These are phyloP conservation scores for Poa pratensis DNA, from an alignment of 176 grass and related monocot species.

Conservation along the genomic window DNA sequence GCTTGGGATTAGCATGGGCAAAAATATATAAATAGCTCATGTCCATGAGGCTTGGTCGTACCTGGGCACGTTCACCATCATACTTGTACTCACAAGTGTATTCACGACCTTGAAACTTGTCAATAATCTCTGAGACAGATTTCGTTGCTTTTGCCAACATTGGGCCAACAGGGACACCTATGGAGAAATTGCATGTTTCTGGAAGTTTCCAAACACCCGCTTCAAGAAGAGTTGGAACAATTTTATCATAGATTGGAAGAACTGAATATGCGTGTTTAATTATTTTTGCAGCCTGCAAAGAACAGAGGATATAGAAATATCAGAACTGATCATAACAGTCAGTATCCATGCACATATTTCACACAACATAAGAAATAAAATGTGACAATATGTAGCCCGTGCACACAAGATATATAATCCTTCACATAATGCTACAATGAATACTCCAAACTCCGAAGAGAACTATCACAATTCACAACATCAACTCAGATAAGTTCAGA, in stretches of 20 bases:
- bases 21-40: conserved; percentile 35
- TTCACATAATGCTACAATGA: conserved; percentile 27
- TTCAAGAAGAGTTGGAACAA: conserved; percentile 81
- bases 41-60: conserved; percentile 41
- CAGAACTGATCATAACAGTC: conserved; percentile 9
- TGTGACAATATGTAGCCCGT: not conserved
- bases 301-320: conserved; percentile 43
- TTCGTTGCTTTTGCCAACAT: conserved; percentile 99
- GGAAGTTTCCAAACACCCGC: conserved; percentile 89
- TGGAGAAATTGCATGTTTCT: conserved; percentile 93
- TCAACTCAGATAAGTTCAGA: conserved; percentile 1
- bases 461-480: not conserved
- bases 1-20: conserved; percentile 24
- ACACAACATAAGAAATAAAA: conserved; percentile 24
- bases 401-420: conserved; percentile 23
- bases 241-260: conserved; percentile 96
- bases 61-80: conserved; percentile 99
- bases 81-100: conserved; percentile 99
- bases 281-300: conserved; percentile 86
- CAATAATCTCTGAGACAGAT: conserved; percentile 96
- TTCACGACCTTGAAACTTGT: conserved; percentile 96
- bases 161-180: conserved; percentile 96
- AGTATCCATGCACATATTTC: conserved; percentile 26
- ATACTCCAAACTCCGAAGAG: conserved; percentile 1
- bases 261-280: conserved; percentile 96